Evolutionary conservation across 495 filamentous ascomycete genomes (phyloP), one percentile per base, ranked within the genome.

Genomic region (Rhizodiscina lignyota): DNA sequence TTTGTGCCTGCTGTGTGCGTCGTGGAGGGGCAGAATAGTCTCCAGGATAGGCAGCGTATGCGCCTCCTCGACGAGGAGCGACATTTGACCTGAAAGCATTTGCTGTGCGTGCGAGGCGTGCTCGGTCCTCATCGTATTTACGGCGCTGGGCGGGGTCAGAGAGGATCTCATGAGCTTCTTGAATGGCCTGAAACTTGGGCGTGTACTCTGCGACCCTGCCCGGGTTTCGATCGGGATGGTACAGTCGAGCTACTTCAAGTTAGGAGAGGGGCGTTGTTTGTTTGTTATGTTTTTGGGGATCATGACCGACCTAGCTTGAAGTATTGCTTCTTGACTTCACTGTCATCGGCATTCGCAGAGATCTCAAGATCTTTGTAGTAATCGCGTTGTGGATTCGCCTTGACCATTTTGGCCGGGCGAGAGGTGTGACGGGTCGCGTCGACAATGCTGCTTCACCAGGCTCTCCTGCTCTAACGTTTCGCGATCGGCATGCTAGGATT

Each of bases 321-420:
- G 59, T 84, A 94, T 45, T 84, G 78, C 58, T 74, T 85, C 55
- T 83, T 89, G 46, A 93, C 71, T 24, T 89, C 82, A 3, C 69
- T 67, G 3, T 64, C 45, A 40, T 77, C 70, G 23, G 79, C 80
- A 38, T 58, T 63, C 5, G 70, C 53, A 0, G 63, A 46, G 8
- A 92, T 51, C 34, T 78, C 80, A 21, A 94, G 65, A 58, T 92
- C 85, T 28, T 72, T 71, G 56, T 94, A 94, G 62, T 92, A 94
- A 56, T 94, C 75, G 48, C 69, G 40, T 21, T 40, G 37, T 2
- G 47, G 34, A 39, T 54, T 49, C 4, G 43, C 40, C 43, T 52
- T 47, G 26, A 44, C 51, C 51, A 54, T 54, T 30, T 26, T 45
- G 48, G 33, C 38, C 8, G 24, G n/a, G n/a, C n/a, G n/a, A n/a